A percentile compares a stretch with the other conserved stretches of the same genome.
phyloP scores from a whole-genome alignment of 768 basidiomycete genomes.

The Infundibulicybe gibba region DNA sequence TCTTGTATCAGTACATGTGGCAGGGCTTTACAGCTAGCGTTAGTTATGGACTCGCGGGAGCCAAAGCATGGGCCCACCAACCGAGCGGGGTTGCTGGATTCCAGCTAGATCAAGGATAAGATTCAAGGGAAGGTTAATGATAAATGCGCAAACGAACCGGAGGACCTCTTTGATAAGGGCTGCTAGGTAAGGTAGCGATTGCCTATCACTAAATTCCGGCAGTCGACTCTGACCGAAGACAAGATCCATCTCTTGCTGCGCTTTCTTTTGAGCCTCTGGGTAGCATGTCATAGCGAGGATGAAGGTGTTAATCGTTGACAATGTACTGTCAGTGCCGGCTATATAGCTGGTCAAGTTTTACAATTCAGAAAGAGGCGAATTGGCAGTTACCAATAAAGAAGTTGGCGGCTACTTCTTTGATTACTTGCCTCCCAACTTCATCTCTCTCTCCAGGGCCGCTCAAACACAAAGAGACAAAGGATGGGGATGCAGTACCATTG shows the following conservation, averaged over 20 bases:
- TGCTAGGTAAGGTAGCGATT: conserved; percentile 21
- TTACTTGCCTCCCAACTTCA: conserved; percentile 12
- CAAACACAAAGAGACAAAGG: conserved; percentile 13
- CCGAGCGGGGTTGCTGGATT: not conserved
- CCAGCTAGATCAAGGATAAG: conserved; percentile 5
- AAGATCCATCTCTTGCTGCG: conserved; percentile 28
- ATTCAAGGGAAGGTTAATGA: too few relatives aligned
- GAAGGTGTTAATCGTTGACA: conserved; percentile 7
- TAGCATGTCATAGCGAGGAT: conserved; percentile 7
- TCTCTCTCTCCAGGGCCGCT: conserved; percentile 4
- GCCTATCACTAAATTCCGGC: conserved; percentile 24
- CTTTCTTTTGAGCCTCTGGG: conserved; percentile 19
- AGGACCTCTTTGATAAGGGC: not conserved
- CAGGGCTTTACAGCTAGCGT: conserved; percentile 11
- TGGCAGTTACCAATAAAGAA: conserved; percentile 10
- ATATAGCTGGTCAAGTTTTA: too few relatives aligned
- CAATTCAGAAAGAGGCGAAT: not conserved
- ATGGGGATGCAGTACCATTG: conserved; percentile 8
- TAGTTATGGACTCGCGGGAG: not conserved
- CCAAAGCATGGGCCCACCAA: not conserved
- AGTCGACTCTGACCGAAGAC: conserved; percentile 23
- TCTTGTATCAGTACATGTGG: conserved; percentile 22
- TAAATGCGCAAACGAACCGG: conserved; percentile 4
- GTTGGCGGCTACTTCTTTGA: conserved; percentile 16
- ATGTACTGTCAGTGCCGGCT: not conserved